Conservation (phyloP, 2,329 filamentous ascomycete species). For the Fusarium fracticaudum region DNA sequence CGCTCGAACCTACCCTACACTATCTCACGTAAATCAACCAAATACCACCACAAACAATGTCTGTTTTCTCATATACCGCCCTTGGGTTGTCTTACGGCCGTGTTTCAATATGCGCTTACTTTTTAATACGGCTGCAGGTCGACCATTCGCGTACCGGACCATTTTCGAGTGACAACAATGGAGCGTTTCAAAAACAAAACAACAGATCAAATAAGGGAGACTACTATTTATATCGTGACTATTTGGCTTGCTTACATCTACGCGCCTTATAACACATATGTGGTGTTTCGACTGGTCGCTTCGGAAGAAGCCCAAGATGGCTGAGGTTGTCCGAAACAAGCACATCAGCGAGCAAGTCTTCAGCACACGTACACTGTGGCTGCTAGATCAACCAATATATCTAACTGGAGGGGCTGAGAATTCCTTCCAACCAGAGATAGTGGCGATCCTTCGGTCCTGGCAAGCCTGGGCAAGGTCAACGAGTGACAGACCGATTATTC, state of each 20-base stretch:
- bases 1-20: background rate
- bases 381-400: conserved; percentile 1
- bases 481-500: conserved; percentile 23
- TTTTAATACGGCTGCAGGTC: background rate
- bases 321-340: conserved; percentile 28
- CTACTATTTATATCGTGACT: background rate
- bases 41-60: background rate
- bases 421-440: background rate
- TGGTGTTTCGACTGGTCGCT: conserved; percentile 6
- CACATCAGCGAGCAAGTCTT: conserved; percentile 15
- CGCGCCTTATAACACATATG: conserved; percentile 4
- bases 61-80: background rate
- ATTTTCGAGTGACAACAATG: background rate
- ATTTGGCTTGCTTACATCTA: background rate
- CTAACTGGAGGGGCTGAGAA: background rate
- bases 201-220: background rate
- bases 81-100: background rate
- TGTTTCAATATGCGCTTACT: conserved; percentile 29
- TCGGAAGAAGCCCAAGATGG: conserved; percentile 19
- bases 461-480: background rate
- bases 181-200: background rate
- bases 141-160: background rate
- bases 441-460: background rate
- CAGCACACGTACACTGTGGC: conserved; percentile 22
- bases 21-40: background rate